Conservation (phyloP, 1,139 yeast species). For the Debaryomycetaceae sp. region DNA sequence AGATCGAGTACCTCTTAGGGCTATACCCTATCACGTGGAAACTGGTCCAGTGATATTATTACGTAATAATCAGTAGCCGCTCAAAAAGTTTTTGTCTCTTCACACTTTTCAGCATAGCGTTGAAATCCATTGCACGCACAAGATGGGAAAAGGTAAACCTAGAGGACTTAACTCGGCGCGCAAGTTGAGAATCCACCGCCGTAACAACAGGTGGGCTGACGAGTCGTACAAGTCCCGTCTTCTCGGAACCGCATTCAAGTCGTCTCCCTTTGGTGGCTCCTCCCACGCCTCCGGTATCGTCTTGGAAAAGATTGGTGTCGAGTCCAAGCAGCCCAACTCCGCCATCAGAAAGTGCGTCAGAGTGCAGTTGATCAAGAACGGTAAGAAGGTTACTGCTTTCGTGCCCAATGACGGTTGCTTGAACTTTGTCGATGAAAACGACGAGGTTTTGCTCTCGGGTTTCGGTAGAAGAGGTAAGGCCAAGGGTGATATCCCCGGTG, state of each 20-base stretch:
- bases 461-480: constrained; percentile 99
- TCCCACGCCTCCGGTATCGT: constrained; percentile 99
- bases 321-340: constrained; percentile 99
- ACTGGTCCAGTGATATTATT: no score
- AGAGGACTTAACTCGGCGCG: constrained; percentile 99
- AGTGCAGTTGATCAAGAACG: constrained; percentile 99
- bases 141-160: constrained; percentile 89
- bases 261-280: constrained; percentile 99
- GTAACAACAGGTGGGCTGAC: constrained; percentile 99
- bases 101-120: not conserved
- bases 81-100: not conserved
- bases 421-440: constrained; percentile 99
- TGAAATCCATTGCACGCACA: constrained; percentile 1
- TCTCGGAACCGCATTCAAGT: constrained; percentile 98
- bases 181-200: constrained; percentile 99
- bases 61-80: no score
- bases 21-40: no score
- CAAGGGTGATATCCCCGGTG: constrained; percentile 99
- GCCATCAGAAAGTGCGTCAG: constrained; percentile 99
- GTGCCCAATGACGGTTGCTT: constrained; percentile 99
- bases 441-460: constrained; percentile 98
- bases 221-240: constrained; percentile 96
- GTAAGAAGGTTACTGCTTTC: constrained; percentile 99
- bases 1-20: no score
- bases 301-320: constrained; percentile 98